Conservation (phyloP, 2,329 filamentous ascomycete genomes). For the Ophiobolus disseminans region DNA sequence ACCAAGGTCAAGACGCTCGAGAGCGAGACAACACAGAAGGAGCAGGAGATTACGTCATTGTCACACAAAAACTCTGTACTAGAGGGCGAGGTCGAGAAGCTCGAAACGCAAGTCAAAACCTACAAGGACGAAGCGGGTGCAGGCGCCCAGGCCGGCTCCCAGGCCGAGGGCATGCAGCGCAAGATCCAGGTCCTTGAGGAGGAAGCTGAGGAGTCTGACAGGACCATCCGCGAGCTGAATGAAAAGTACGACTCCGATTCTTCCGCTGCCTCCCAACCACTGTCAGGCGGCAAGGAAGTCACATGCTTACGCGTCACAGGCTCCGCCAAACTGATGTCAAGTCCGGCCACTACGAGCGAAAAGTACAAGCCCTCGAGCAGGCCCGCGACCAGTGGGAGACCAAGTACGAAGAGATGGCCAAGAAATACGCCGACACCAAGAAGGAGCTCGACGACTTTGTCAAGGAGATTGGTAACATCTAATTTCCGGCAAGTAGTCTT, state of each 20-base stretch:
- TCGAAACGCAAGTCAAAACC: slow-evolving; percentile 82
- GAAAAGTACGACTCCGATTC: slow-evolving; percentile 77
- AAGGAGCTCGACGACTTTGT: slow-evolving; percentile 93
- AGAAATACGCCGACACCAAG: slow-evolving; percentile 83
- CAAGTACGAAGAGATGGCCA: slow-evolving; percentile 97
- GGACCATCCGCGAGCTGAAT: slow-evolving; percentile 94
- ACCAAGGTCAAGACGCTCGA: slow-evolving; percentile 86
- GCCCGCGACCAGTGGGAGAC: slow-evolving; percentile 92
- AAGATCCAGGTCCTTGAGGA: slow-evolving; percentile 96
- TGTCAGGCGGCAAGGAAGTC: not conserved
- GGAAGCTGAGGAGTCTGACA: slow-evolving; percentile 95
- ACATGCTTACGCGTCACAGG: slow-evolving; percentile 59
- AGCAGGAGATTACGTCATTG: slow-evolving; percentile 97
- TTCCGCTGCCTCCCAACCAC: not conserved
- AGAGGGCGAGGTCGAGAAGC: slow-evolving; percentile 89
- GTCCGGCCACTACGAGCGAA: slow-evolving; percentile 98
- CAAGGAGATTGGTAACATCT: slow-evolving; percentile 92
- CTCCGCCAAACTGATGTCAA: slow-evolving; percentile 99
- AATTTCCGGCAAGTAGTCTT: slow-evolving; percentile 49
- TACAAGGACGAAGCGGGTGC: slow-evolving; percentile 86
- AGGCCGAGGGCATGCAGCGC: slow-evolving; percentile 90
- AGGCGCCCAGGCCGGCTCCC: slow-evolving; percentile 80
- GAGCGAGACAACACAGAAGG: slow-evolving; percentile 94
- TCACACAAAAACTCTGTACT: slow-evolving; percentile 94
- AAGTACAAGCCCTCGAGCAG: slow-evolving; percentile 94